phyloP scores from a whole-genome alignment of 345 rosid species.

The Gossypium stocksii region DNA sequence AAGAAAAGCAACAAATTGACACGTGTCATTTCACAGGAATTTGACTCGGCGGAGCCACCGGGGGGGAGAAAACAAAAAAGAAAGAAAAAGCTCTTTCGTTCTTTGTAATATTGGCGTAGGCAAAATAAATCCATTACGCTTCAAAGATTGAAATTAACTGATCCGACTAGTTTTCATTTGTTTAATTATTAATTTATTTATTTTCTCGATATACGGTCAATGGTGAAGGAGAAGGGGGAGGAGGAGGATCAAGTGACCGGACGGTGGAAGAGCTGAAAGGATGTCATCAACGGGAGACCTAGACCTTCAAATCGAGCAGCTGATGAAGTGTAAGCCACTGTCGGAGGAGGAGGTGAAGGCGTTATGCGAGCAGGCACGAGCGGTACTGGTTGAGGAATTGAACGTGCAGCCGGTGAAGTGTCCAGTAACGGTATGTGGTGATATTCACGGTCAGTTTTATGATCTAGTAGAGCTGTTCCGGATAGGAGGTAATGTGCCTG shows the following conservation, averaged over 20 bases:
- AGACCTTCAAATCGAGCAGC: constrained; percentile 92
- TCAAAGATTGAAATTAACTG: constrained; percentile 10
- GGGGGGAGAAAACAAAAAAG: background rate
- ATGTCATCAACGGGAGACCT: constrained; percentile 54
- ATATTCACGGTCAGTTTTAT: constrained; percentile 98
- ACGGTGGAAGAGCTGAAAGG: background rate
- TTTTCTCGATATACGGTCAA: background rate
- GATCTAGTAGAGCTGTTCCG: constrained; percentile 88
- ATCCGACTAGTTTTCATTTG: background rate
- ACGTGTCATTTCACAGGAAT: constrained; percentile 25
- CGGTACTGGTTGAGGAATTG: constrained; percentile 96
- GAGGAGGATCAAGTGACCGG: background rate
- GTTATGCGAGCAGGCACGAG: constrained; percentile 92
- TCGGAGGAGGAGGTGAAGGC: constrained; percentile 76
- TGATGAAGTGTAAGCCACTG: constrained; percentile 93
- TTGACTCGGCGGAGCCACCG: constrained; percentile 53
- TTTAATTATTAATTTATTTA: background rate
- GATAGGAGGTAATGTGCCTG: constrained; percentile 94
- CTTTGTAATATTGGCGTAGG: background rate
- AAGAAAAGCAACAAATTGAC: background rate
- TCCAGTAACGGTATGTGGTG: constrained; percentile 98
- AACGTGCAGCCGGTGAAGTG: constrained; percentile 99
- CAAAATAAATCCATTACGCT: background rate
- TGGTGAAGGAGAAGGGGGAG: background rate
- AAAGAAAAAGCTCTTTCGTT: background rate